Evolutionary conservation across 1,139 yeast species (phyloP), one percentile per base, ranked within the genome.

Genomic region (Chernovozyma sophiae-reginae): DNA sequence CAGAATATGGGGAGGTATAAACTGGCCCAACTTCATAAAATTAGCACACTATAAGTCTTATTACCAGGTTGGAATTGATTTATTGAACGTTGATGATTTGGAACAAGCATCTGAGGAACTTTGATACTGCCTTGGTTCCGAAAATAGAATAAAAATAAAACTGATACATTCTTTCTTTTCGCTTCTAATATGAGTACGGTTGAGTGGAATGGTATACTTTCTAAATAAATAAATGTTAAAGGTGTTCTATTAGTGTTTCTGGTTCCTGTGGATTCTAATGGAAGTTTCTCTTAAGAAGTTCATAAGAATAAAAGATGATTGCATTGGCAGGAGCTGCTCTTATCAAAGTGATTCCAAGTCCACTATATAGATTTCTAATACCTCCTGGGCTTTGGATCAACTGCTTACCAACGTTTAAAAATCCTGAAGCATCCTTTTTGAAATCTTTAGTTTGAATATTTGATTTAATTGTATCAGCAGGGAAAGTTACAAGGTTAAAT

Each of bases 241-340:
- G 6, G 8, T 26, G 6, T 13, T 32, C 15, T 25, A 17, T 35
- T 8, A 27, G 7, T 30, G 5, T 27, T 7, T 27, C n/a, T n/a
- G n/a, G n/a, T n/a, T n/a, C n/a, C n/a, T n/a, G n/a, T n/a, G n/a
- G n/a, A n/a, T 17, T 28, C n/a, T 15, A 33, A 15, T 40, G 60
- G 39, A 62, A 67, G 31, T 55, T 46, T 37, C 58, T 55, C 55
- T 81, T 82, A 41, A 86, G 58, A 26, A 75, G 62, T 54, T 89
- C 96, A 53, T 89, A 87, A 12, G 82, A 70, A 49, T 83, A 79
- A 60, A 90, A 90, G 30, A 90, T 86, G 24, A 83, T 70, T 3
- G 97, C 96, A 50, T 87, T 86, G 2, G 96, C 89, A 0, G 97
- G 97, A 1, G 86, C 77, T 0, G 96, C 89, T 51, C 96, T 74